A percentile compares a stretch with the other conserved stretches of the same genome.
Evolutionary conservation across 1,139 yeast species (phyloP).

Genomic region (Blastobotrys aristatus): DNA sequence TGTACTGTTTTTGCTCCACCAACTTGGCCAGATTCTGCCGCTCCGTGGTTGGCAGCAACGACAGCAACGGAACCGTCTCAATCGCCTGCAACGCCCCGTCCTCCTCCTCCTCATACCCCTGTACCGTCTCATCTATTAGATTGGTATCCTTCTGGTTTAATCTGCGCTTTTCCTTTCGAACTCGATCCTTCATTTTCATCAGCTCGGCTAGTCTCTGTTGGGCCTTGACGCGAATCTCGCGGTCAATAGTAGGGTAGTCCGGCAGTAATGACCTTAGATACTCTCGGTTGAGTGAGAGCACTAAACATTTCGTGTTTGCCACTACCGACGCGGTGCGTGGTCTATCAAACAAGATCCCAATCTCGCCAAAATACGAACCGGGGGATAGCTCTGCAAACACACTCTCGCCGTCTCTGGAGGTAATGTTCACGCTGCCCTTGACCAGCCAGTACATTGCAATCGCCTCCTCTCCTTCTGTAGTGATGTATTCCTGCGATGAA

Average conservation of each 20-base stretch:
- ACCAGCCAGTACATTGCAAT: constrained; percentile 76
- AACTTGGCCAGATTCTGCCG: constrained; percentile 5
- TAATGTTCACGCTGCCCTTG: constrained; percentile 66
- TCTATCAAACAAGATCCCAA: constrained; percentile 66
- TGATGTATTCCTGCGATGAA: constrained; percentile 63
- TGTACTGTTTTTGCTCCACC: neutral
- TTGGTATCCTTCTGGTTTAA: neutral
- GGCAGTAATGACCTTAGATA: constrained; percentile 40
- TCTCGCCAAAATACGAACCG: constrained; percentile 74
- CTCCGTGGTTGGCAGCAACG: constrained; percentile 11
- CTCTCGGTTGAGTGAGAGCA: constrained; percentile 64
- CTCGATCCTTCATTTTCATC: constrained; percentile 29
- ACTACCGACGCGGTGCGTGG: constrained; percentile 77
- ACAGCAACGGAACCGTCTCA: constrained; percentile 9
- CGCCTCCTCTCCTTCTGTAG: constrained; percentile 69
- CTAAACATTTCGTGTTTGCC: constrained; percentile 60
- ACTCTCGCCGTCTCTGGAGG: constrained; percentile 72
- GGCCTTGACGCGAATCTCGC: constrained; percentile 70
- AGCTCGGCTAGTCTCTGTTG: constrained; percentile 63
- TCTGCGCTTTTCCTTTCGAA: neutral
- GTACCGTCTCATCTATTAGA: no score
- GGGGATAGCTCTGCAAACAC: constrained; percentile 63
- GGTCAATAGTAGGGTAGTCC: constrained; percentile 36
- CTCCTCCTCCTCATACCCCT: neutral
- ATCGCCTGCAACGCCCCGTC: neutral